Percentiles rank a stretch among this genome's conserved stretches.
phyloP scores from a whole-genome alignment of 176 grass and related monocot genomes.

The Sorghum bicolor region DNA sequence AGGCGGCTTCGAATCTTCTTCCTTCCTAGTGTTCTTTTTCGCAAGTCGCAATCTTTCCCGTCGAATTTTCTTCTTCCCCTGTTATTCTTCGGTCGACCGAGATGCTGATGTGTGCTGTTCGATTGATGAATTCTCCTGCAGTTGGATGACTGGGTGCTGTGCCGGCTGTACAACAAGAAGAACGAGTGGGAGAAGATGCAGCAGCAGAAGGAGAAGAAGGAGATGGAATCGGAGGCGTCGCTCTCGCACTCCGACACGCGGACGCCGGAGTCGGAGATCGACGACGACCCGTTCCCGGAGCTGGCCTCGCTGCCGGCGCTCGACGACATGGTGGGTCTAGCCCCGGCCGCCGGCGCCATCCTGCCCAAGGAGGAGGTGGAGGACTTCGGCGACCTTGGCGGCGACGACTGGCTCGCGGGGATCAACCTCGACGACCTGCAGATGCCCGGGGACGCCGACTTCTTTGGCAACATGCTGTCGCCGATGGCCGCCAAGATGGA shows the following conservation, averaged over 20 bases:
- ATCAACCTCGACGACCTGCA: slow-evolving; percentile 71
- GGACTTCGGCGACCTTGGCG: slow-evolving; percentile 6
- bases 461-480: slow-evolving; percentile 25
- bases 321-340: not conserved
- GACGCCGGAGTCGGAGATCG: slow-evolving; percentile 78
- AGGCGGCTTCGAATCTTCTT: not conserved
- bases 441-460: slow-evolving; percentile 26
- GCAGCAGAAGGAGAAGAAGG: not conserved
- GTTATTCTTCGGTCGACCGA: not conserved
- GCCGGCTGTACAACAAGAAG: slow-evolving; percentile 81
- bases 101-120: not conserved
- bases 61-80: not conserved
- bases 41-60: not conserved
- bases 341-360: not conserved
- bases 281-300: slow-evolving; percentile 52
- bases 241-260: slow-evolving; percentile 35
- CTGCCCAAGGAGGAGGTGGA: slow-evolving; percentile 34
- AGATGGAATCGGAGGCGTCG: not conserved
- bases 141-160: slow-evolving; percentile 86
- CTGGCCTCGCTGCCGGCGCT: slow-evolving; percentile 1
- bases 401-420: slow-evolving; percentile 59
- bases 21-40: not conserved
- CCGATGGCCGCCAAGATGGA: slow-evolving; percentile 20
- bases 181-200: slow-evolving; percentile 76
- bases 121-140: slow-evolving; percentile 27